These are phyloP conservation scores for Trametes gibbosa DNA, from an alignment of 768 basidiomycete genomes.

Conservation along the genomic window DNA sequence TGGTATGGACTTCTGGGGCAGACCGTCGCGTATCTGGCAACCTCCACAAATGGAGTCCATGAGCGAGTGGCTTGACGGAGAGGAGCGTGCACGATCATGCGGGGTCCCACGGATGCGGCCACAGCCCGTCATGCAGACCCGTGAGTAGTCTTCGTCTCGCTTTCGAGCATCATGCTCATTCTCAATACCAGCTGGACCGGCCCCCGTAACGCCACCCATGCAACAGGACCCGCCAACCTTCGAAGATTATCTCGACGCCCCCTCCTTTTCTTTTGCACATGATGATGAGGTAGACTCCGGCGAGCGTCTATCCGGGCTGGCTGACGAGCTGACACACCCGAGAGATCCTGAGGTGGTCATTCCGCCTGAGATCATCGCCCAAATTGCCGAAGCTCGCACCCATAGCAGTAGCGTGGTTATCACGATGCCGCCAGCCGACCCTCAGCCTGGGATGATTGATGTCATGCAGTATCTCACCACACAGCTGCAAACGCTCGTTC, in stretches of 20 bases:
- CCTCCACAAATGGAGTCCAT: slow-evolving; percentile 20
- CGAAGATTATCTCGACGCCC: too few species aligned
- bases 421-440: neutral
- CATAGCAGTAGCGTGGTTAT: neutral
- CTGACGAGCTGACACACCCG: too few species aligned
- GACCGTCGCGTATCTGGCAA: slow-evolving; percentile 14
- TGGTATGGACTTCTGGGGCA: neutral
- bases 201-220: neutral
- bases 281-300: too few species aligned
- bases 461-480: neutral
- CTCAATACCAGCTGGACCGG: neutral
- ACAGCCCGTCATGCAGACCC: slow-evolving; percentile 8
- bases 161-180: neutral
- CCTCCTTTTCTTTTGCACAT: too few species aligned
- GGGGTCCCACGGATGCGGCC: slow-evolving; percentile 6
- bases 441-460: neutral
- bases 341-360: neutral
- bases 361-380: neutral
- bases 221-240: too few species aligned
- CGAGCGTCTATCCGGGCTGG: too few species aligned
- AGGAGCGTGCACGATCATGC: slow-evolving; percentile 16
- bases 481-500: neutral
- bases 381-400: neutral
- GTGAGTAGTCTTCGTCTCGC: neutral
- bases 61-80: slow-evolving; percentile 22